These are phyloP conservation scores for Pezicula neosporulosa DNA, from an alignment of 2,329 filamentous ascomycete species.

Conservation along the genomic window DNA sequence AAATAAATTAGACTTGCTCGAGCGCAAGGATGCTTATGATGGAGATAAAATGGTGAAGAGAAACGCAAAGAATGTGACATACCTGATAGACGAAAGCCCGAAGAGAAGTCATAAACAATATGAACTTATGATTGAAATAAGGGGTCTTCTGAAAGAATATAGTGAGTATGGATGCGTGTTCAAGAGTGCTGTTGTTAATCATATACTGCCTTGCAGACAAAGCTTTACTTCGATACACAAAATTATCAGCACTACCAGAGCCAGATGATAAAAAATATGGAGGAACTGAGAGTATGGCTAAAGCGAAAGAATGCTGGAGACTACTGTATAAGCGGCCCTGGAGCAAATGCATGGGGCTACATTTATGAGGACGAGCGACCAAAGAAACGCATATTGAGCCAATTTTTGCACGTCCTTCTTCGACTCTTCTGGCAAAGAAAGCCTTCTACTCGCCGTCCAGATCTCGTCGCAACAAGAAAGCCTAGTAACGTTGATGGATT, in stretches of 20 bases:
- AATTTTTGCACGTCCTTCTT: neutral
- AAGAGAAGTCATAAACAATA: neutral
- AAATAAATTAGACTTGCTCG: neutral
- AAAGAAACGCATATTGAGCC: neutral
- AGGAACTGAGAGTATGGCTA: neutral
- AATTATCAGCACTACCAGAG: neutral
- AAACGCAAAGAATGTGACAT: neutral
- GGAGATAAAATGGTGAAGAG: neutral
- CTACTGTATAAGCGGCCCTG: constrained; percentile 1
- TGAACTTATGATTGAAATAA: neutral
- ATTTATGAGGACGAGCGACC: neutral
- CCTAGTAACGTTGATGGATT: constrained; percentile 8
- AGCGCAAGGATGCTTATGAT: neutral
- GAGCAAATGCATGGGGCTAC: constrained; percentile 3
- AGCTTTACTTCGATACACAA: neutral
- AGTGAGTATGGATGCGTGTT: neutral
- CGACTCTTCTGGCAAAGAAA: constrained; percentile 5
- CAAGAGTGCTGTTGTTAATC: too few species aligned
- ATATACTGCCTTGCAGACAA: neutral
- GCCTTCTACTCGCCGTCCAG: neutral
- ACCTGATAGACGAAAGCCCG: neutral
- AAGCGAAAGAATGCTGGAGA: neutral
- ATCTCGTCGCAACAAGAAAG: constrained; percentile 11
- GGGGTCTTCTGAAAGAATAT: neutral
- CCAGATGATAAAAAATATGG: neutral